These are phyloP conservation scores for Carex parvula DNA, from an alignment of 176 grass and related monocot species.

Conservation along the genomic window DNA sequence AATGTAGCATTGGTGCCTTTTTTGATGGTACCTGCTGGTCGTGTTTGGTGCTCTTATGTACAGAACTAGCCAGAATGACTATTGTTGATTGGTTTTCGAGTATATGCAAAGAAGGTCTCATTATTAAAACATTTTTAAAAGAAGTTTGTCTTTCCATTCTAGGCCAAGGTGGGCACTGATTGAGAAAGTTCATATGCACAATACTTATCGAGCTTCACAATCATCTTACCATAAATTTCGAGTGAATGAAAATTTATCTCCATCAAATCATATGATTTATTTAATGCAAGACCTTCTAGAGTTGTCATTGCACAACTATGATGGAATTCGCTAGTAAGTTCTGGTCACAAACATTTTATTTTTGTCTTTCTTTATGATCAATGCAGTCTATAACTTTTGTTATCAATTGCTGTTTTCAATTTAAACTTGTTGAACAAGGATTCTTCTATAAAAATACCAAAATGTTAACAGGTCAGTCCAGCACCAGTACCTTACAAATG, in stretches of 20 bases:
- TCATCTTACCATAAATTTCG: slow-evolving; percentile 85
- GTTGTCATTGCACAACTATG: slow-evolving; percentile 88
- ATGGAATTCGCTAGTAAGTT: slow-evolving; percentile 83
- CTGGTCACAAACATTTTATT: background rate
- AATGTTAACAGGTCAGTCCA: background rate
- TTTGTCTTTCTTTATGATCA: background rate
- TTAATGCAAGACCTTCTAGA: slow-evolving; percentile 87
- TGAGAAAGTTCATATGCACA: slow-evolving; percentile 77
- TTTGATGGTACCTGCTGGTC: background rate
- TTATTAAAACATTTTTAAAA: slow-evolving; percentile 19
- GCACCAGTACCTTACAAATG: background rate
- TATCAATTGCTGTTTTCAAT: background rate
- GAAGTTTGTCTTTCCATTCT: slow-evolving; percentile 20
- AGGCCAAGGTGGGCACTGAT: slow-evolving; percentile 94
- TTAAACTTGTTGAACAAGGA: background rate
- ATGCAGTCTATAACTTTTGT: background rate
- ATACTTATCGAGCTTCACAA: slow-evolving; percentile 83
- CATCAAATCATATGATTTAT: slow-evolving; percentile 55
- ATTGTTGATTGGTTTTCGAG: background rate
- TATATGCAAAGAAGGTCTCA: slow-evolving; percentile 21
- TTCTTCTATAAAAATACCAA: background rate
- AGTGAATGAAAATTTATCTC: slow-evolving; percentile 59
- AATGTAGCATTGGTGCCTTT: background rate
- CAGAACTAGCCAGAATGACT: background rate
- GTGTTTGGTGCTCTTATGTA: background rate